Conservation (phyloP, 805 yeast species). For the Starmerella riodocensis region DNA sequence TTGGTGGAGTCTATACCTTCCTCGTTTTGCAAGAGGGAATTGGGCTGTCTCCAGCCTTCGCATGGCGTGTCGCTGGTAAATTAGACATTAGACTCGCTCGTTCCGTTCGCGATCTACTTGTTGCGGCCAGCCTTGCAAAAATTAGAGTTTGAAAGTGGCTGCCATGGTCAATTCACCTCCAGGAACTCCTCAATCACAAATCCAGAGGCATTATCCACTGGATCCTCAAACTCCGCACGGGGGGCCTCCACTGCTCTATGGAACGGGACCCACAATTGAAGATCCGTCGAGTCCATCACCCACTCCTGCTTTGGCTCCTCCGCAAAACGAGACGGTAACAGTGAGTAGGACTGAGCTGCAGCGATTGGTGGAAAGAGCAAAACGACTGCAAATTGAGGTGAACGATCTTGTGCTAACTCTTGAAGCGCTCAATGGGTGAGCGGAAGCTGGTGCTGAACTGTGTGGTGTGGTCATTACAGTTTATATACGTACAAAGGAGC, state of each 20-base stretch:
- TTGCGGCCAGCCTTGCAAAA: no score
- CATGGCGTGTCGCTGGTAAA: no score
- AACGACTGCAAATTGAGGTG: constrained; percentile 11
- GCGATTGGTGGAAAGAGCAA: constrained; percentile 7
- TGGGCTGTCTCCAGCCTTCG: no score
- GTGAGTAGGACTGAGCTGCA: constrained; percentile 2
- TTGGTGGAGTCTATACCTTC: not conserved
- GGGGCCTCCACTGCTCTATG: constrained; percentile 8
- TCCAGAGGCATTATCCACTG: not conserved
- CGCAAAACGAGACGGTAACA: not conserved
- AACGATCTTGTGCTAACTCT: constrained; percentile 9
- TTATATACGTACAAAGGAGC: no score
- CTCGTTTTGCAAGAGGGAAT: no score
- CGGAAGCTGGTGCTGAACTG: no score
- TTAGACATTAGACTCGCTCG: no score
- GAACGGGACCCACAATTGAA: constrained; percentile 19
- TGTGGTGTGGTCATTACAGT: no score
- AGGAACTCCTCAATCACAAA: constrained; percentile 12
- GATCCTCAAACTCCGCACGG: constrained; percentile 15
- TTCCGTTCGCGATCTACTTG: no score
- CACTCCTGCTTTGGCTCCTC: not conserved
- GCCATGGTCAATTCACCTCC: constrained; percentile 4
- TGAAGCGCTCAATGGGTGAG: not conserved
- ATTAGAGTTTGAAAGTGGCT: not conserved
- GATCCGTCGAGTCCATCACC: constrained; percentile 19